Evolutionary conservation across 1,284 basidiomycete species (phyloP), one percentile per base, ranked within the genome.

Genomic region (Peniophora sp.): DNA sequence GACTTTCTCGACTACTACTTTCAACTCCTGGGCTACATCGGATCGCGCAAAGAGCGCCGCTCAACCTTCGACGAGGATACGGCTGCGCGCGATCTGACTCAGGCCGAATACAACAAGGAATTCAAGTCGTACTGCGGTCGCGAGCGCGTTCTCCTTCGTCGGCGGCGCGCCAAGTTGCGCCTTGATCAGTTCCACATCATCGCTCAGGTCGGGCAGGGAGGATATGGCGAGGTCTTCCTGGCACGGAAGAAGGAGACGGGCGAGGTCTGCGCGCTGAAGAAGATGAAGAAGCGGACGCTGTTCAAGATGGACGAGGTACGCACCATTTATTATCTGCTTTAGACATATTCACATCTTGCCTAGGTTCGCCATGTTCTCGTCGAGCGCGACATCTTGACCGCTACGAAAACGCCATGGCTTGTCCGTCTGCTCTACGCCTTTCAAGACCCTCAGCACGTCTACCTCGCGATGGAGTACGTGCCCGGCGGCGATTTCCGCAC

Each of bases 381-480:
- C n/a, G 95, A 97, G 66, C 83, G 94, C 47, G 95, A 97, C 66
- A 97, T 97, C 61, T 72, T 97, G 56, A 96, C 94, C 0, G 90
- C 92, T 1, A 96, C 94, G 25, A 94, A 95, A 68, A 95, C 93
- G 0, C 89, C 93, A 2, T 97, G 94, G 94, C 79, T 97, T 51
- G 95, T 97, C 44, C 77, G 85, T 19, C 74, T 97, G 9, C 72
- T 97, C 3, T 97, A 97, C 64, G 94, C 94, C 1, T 97, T 97
- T 70, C 94, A 97, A 67, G 94, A 97, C 64, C 73, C 81, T 0
- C 75, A 88, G 53, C 78, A 87, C 60, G 92, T 97, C 24, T 97
- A 95, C 64, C 86, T 97, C 47, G 94, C 94, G 0, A 97, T 97
- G 94, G 97, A 99, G 74, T 97, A 96, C 64, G 94, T 97, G 12